Evolutionary conservation across 257 asterid species (phyloP).

Genomic region (Thymus mandschuricus): DNA sequence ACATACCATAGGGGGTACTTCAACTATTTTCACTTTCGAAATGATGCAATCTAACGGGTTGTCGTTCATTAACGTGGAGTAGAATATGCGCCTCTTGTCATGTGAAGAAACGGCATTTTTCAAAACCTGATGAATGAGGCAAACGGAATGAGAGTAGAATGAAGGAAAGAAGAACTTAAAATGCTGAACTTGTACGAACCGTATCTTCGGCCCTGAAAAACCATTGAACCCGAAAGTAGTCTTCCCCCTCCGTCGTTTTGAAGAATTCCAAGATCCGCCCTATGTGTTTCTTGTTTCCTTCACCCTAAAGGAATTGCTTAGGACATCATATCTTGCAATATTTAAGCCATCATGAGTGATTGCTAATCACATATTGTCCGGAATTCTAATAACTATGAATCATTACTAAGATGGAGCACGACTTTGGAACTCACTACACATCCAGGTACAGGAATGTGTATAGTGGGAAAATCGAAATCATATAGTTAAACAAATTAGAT

Average conservation of each 20-base stretch:
- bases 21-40: constrained; percentile 66
- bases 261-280: constrained; percentile 90
- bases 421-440: too few species aligned
- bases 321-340: constrained; percentile 66
- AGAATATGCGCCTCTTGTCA: constrained; percentile 80
- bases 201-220: constrained; percentile 92
- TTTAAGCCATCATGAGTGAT: constrained; percentile 56
- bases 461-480: too few species aligned
- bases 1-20: constrained; percentile 60
- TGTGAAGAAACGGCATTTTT: constrained; percentile 60
- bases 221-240: constrained; percentile 94
- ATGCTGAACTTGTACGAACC: constrained; percentile 46
- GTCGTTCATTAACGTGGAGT: constrained; percentile 75
- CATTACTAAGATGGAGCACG: background rate
- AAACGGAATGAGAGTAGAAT: background rate
- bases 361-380: constrained; percentile 45
- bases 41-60: constrained; percentile 81
- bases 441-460: too few species aligned
- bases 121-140: constrained; percentile 57
- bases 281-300: constrained; percentile 66
- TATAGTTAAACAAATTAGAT: background rate
- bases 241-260: constrained; percentile 69
- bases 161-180: constrained; percentile 8
- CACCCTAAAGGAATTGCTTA: constrained; percentile 90
- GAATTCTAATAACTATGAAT: constrained; percentile 31